Evolutionary conservation across 2,329 filamentous ascomycete genomes (phyloP), one percentile per base, ranked within the genome.

Genomic region (Epichloe scottii): DNA sequence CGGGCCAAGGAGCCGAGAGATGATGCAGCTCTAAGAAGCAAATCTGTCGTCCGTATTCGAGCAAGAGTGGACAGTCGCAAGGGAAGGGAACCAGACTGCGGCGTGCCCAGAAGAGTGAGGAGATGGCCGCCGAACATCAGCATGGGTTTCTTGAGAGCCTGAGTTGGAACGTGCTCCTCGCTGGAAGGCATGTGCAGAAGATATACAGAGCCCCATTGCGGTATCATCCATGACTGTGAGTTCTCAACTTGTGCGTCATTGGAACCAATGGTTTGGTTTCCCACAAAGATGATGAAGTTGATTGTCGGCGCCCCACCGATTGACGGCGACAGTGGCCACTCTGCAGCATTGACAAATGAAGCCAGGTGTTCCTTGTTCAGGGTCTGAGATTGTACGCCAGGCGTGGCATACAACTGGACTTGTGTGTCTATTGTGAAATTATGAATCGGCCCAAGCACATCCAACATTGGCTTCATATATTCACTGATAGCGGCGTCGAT

Each of bases 351-450:
- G 67, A 98, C 89, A 62, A 98, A 98, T 1, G 87, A 90, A 38
- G 88, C 89, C 1, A 98, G 75, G 60, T 95, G 89, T 59, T 95
- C 86, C 63, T 89, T 90, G 60, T 79, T 82, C 37, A 98, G 71
- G 0, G 85, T 76, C 23, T 82, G 70, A 15, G 75, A 74, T 59
- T 79, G 75, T 1, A 80, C 77, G n/a, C 81, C 78, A 0, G 81
- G 78, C 1, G 73, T 71, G n/a, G 93, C 91, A 63, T 95, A 96
- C 0, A 97, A 77, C 68, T 98, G 93, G 3, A 98, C 87, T 68
- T 98, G 93, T 0, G 89, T 95, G 63, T 97, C 90, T 47, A 97
- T 84, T 14, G 90, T 95, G 62, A 98, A 97, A 65, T 94, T 91
- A 71, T 90, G 93, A 57, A 96, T 94, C 1, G 84, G 76, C 0